Evolutionary conservation across 2,329 filamentous ascomycete genomes (phyloP).

Genomic region (Fusarium sublunatum): DNA sequence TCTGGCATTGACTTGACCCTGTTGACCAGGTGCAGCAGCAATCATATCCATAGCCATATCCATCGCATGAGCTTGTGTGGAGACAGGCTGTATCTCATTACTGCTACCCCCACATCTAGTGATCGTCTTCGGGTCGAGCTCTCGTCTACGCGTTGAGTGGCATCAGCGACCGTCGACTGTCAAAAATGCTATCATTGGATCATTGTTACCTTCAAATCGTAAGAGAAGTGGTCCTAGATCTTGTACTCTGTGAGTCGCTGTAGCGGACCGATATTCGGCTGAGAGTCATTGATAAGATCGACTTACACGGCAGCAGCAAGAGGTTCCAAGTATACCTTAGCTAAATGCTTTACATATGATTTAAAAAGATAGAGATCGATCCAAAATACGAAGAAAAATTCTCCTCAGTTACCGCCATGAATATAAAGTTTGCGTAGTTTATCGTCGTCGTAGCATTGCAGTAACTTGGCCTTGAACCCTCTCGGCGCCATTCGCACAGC

Average conservation of each 20-base stretch:
- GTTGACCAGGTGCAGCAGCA: constrained; percentile 6
- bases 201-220: constrained; percentile 5
- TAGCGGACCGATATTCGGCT: constrained; percentile 1
- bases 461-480: constrained; percentile 23
- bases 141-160: constrained; percentile 22
- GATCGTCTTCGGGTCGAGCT: constrained; percentile 19
- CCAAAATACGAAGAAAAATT: too few relatives aligned
- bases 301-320: background rate
- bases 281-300: background rate
- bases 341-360: too few relatives aligned
- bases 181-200: constrained; percentile 21
- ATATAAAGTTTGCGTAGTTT: too few relatives aligned
- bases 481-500: constrained; percentile 24
- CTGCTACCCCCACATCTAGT: constrained; percentile 29
- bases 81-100: constrained; percentile 27
- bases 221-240: constrained; percentile 1
- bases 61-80: constrained; percentile 38
- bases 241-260: background rate
- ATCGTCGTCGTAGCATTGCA: background rate
- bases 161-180: constrained; percentile 11
- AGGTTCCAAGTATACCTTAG: background rate
- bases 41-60: too few relatives aligned
- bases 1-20: constrained; percentile 2
- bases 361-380: too few relatives aligned
- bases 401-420: too few relatives aligned